Conservation (phyloP, 345 rosid genomes). For the Syzygium oleosum region DNA sequence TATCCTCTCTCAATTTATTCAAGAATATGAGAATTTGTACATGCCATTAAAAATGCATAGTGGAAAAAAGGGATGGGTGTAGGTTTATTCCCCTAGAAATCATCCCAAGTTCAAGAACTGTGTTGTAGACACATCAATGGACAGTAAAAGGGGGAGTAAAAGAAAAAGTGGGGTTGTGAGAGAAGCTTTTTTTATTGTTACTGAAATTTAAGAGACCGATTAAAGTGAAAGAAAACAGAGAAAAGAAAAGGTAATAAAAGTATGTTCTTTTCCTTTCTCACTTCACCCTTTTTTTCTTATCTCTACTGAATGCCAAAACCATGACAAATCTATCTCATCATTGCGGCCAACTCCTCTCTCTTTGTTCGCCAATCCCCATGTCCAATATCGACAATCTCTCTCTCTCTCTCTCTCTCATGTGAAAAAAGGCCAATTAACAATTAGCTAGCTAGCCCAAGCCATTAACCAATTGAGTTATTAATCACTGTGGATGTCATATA, state of each 20-base stretch:
- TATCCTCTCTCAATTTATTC: background rate
- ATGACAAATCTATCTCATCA: background rate
- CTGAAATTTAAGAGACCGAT: constrained; percentile 2
- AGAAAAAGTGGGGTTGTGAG: background rate
- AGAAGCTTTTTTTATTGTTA: background rate
- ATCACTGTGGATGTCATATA: background rate
- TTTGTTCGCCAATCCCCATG: background rate
- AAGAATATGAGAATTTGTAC: background rate
- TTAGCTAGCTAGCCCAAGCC: background rate
- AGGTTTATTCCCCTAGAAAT: background rate
- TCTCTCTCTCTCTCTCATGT: background rate
- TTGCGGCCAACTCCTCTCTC: background rate
- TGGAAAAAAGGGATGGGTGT: background rate
- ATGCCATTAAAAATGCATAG: background rate
- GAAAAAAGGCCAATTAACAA: background rate
- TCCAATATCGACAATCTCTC: background rate
- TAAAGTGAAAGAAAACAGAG: background rate
- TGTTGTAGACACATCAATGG: constrained; percentile 4
- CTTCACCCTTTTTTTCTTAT: background rate
- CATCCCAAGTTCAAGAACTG: background rate
- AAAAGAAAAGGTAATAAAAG: background rate
- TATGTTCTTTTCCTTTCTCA: background rate
- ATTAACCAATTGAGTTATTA: background rate
- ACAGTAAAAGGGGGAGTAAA: background rate
- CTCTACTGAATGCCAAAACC: background rate